Evolutionary conservation across 495 filamentous ascomycete genomes (phyloP).

Genomic region (Lepraria neglecta): DNA sequence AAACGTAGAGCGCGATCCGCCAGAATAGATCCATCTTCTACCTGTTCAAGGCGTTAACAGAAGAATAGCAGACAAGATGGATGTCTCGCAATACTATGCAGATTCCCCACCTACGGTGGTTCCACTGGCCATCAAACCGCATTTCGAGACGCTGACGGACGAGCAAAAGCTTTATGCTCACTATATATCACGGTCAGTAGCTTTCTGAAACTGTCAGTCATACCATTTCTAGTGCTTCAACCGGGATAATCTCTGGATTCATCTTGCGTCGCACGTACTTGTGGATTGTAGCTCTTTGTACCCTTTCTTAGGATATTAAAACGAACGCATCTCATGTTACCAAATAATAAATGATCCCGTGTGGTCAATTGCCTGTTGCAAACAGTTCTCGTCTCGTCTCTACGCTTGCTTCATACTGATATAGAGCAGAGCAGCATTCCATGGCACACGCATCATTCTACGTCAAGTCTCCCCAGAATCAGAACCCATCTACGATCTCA

Average conservation of each 20-base stretch:
- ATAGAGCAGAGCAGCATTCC: conserved; percentile 63
- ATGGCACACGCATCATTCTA: conserved; percentile 76
- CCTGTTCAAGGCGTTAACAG: background rate
- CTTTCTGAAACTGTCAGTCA: background rate
- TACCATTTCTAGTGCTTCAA: too few species aligned
- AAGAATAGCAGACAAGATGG: conserved; percentile 5
- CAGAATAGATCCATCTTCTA: background rate
- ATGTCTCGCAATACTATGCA: conserved; percentile 62
- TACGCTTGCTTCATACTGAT: conserved; percentile 2
- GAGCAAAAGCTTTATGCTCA: conserved; percentile 83
- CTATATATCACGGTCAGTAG: conserved; percentile 70
- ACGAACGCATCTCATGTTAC: background rate
- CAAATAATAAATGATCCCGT: background rate
- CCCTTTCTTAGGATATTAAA: background rate
- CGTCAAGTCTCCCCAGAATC: conserved; percentile 88
- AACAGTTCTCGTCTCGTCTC: too few species aligned
- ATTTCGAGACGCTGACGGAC: conserved; percentile 77
- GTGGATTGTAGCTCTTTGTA: background rate
- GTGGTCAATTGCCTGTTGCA: too few species aligned
- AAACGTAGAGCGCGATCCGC: too few species aligned
- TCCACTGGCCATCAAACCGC: conserved; percentile 75
- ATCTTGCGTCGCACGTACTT: too few species aligned
- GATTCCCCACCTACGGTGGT: conserved; percentile 86
- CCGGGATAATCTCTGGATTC: too few species aligned
- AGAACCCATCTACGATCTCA: conserved; percentile 86